Evolutionary conservation across 768 basidiomycete genomes (phyloP).

Genomic region (Boletus rex-veris): DNA sequence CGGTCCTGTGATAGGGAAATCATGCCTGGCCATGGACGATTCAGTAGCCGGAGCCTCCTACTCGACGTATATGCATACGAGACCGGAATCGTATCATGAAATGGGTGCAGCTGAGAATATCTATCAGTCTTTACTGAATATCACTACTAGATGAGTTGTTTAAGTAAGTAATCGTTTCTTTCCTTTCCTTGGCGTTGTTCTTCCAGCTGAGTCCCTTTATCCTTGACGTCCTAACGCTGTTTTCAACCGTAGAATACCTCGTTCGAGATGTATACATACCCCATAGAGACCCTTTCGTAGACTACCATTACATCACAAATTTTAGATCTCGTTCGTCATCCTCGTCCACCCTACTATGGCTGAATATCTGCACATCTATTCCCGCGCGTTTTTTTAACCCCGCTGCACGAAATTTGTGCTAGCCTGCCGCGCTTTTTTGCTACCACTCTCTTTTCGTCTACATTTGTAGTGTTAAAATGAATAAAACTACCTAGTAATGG

Average conservation of each 20-base stretch:
- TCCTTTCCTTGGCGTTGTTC: no score
- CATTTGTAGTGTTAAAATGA: no score
- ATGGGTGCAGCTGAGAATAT: neutral
- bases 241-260: neutral
- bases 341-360: no score
- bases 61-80: neutral
- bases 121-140: neutral
- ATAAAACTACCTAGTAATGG: no score
- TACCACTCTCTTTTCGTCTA: no score
- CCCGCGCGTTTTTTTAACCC: no score
- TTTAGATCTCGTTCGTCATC: neutral
- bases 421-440: no score
- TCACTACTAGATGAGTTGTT: neutral
- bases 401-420: no score
- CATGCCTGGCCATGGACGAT: constrained; percentile 11
- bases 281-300: neutral
- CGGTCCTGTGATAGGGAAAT: constrained; percentile 2
- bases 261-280: neutral
- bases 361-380: no score
- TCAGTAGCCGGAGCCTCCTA: neutral
- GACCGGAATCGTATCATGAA: constrained; percentile 6
- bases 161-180: neutral
- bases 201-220: no score
- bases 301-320: neutral
- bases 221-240: no score